A percentile compares a stretch with the other conserved stretches of the same genome.
These are phyloP conservation scores for Spencermartinsiella ligniputridi DNA, from an alignment of 1,139 yeast genomes.

Conservation along the genomic window DNA sequence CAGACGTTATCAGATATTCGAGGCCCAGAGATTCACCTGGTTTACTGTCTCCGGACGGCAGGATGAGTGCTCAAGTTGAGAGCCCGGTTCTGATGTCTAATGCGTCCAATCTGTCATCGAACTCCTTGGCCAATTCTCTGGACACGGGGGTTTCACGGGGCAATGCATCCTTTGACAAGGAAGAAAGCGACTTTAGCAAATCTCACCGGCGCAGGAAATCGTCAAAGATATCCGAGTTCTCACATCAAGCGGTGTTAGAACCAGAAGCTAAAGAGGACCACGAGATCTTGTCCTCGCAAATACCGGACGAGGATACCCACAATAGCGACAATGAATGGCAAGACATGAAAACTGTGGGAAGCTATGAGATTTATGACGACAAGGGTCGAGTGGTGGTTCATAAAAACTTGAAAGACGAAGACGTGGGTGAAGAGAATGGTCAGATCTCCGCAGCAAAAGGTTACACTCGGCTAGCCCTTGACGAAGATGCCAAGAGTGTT, in stretches of 20 bases:
- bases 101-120: neutral
- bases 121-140: neutral
- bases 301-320: conserved; percentile 7
- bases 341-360: conserved; percentile 59
- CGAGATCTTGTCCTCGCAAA: conserved; percentile 1
- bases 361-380: conserved; percentile 53
- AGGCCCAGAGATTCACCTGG: neutral
- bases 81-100: neutral
- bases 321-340: conserved; percentile 42
- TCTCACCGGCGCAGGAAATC: too few species aligned
- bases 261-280: conserved; percentile 9
- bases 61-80: neutral
- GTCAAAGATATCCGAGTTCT: conserved; percentile 9
- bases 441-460: conserved; percentile 43
- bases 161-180: neutral
- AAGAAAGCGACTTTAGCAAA: too few species aligned
- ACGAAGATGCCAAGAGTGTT: conserved; percentile 76
- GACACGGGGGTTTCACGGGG: neutral
- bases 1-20: conserved; percentile 15
- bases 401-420: conserved; percentile 19
- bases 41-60: neutral
- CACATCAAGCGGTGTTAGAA: conserved; percentile 18
- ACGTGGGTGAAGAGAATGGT: conserved; percentile 13
- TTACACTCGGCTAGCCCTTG: conserved; percentile 85
- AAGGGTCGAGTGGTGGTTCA: conserved; percentile 46